These are phyloP conservation scores for Leishmania guyanensis DNA, from an alignment of 208 protist species.

Conservation along the genomic window DNA sequence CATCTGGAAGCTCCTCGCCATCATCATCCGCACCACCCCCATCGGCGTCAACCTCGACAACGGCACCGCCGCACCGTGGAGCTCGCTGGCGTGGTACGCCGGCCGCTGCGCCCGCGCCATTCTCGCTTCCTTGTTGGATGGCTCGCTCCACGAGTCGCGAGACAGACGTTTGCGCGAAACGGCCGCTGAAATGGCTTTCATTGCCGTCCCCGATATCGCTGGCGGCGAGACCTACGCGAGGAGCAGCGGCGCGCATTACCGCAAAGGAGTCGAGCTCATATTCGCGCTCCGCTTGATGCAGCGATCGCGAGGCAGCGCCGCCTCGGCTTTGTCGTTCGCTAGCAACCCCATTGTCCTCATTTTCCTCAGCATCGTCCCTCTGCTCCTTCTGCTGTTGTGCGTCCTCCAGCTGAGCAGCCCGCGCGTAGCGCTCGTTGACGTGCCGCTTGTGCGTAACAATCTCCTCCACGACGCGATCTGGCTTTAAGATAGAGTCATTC, in stretches of 20 bases:
- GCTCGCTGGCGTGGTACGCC: not conserved
- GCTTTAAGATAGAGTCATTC: conserved; percentile 63
- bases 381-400: conserved; percentile 17
- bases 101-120: not conserved
- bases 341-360: conserved; percentile 14
- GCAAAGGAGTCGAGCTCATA: conserved; percentile 26
- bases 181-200: conserved; percentile 2
- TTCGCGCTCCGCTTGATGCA: not conserved
- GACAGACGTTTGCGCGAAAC: conserved; percentile 5
- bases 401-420: conserved; percentile 38
- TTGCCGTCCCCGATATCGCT: not conserved
- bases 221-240: not conserved
- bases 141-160: conserved; percentile 19
- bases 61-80: not conserved
- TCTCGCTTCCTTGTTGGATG: conserved; percentile 5
- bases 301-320: not conserved
- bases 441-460: conserved; percentile 68
- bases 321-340: conserved; percentile 23
- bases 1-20: conserved; percentile 59
- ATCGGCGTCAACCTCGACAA: conserved; percentile 12
- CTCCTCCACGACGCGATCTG: conserved; percentile 53
- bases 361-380: not conserved
- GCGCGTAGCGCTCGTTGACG: conserved; percentile 73
- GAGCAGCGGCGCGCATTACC: conserved; percentile 13
- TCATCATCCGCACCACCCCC: conserved; percentile 47